Percentiles rank a stretch among this genome's conserved stretches.
phyloP scores from a whole-genome alignment of 192 early-diverging fungal genomes.

The Backusella liffmaniae region DNA sequence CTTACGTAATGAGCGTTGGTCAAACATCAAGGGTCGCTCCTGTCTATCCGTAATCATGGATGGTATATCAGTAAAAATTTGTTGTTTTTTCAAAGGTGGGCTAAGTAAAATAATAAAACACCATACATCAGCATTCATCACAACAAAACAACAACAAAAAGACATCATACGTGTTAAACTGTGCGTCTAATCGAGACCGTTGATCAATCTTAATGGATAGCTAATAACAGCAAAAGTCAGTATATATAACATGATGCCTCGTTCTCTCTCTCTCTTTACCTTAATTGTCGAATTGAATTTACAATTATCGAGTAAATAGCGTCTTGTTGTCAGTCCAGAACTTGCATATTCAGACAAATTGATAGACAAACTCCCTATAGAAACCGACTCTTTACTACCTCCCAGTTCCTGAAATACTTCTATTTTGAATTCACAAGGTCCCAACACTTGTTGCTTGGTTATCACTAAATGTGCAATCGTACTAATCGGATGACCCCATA shows the following conservation, averaged over 20 bases:
- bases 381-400: conserved; percentile 56
- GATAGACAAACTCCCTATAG: conserved; percentile 65
- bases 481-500: conserved; percentile 58
- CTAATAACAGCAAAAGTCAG: conserved; percentile 12
- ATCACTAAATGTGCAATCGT: conserved; percentile 63
- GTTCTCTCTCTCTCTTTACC: conserved; percentile 40
- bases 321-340: conserved; percentile 45
- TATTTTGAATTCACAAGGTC: conserved; percentile 72
- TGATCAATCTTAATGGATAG: conserved; percentile 36
- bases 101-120: conserved; percentile 17
- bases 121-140: not conserved
- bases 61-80: conserved; percentile 37
- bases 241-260: not conserved
- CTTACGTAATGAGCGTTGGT: conserved; percentile 8
- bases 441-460: conserved; percentile 70
- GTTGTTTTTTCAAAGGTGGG: conserved; percentile 36
- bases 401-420: conserved; percentile 61
- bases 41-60: conserved; percentile 35
- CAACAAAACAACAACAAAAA: not conserved
- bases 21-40: conserved; percentile 13
- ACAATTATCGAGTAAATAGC: conserved; percentile 65
- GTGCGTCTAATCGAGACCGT: conserved; percentile 17
- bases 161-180: conserved; percentile 31
- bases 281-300: conserved; percentile 81
- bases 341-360: conserved; percentile 82